A percentile compares a stretch with the other conserved stretches of the same genome.
Evolutionary conservation across 164 flowering plant species (phyloP).

Genomic region (Santalum album): DNA sequence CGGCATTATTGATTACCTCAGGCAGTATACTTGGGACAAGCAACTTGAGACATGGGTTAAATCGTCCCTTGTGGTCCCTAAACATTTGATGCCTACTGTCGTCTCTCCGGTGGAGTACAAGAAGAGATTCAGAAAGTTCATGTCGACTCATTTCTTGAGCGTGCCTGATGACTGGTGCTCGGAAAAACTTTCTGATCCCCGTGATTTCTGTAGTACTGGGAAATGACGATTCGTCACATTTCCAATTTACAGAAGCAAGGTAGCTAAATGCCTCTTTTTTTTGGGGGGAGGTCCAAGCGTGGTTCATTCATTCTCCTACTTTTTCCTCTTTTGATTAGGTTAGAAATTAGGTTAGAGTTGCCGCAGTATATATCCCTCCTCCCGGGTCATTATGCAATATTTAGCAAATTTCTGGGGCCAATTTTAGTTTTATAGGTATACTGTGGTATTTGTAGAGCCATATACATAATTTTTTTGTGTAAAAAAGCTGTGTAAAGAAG

Average conservation of each 20-base stretch:
- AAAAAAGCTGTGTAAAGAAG: too few relatives aligned
- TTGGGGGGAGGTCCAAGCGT: background rate
- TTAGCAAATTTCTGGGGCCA: constrained; percentile 28
- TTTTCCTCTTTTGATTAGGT: background rate
- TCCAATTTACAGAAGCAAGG: constrained; percentile 9
- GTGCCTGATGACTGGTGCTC: constrained; percentile 71
- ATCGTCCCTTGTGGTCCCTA: constrained; percentile 76
- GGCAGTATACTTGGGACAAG: constrained; percentile 97
- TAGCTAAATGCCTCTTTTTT: constrained; percentile 8
- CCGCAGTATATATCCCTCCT: background rate
- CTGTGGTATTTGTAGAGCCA: background rate
- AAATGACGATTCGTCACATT: constrained; percentile 15
- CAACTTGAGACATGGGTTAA: constrained; percentile 90
- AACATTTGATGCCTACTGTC: constrained; percentile 65
- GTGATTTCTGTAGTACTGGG: constrained; percentile 23
- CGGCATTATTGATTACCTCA: constrained; percentile 88
- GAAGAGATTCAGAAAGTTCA: constrained; percentile 86
- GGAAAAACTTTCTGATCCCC: constrained; percentile 24
- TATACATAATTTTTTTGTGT: constrained; percentile 10
- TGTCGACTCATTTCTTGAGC: constrained; percentile 54
- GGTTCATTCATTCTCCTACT: background rate
- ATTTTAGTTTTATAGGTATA: constrained; percentile 13
- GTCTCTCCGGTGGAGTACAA: constrained; percentile 83
- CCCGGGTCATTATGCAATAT: constrained; percentile 23
- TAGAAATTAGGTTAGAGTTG: constrained; percentile 5